Base-by-base conservation (phyloP, 768 basidiomycete species). In the Suillus brevipes region DNA sequence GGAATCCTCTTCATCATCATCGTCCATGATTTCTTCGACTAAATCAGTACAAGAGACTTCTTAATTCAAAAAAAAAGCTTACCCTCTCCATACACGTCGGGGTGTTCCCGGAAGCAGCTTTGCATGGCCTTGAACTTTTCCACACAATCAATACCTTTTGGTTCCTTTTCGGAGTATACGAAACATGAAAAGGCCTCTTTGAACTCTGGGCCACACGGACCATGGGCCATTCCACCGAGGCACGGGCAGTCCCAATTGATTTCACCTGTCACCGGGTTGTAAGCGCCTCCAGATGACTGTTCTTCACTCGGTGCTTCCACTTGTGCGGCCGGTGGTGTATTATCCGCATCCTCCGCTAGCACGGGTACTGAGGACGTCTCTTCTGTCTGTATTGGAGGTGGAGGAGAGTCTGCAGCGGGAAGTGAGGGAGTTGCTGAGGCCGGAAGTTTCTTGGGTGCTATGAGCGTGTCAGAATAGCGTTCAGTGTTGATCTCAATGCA, bases 171-270 rank as follows among this genome's bases (percentile, higher is more conserved):
- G 14, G 94, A 96, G 77, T 86, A 89, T 8, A 99, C 88, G 70
- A 99, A 99, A 79, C 97, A 99, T 42, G 94, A 94, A 79, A 99
- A 99, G 1, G 97, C 97, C 67, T 90, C 92, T 67, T 90, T 89
- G 82, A 99, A 99, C 69, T 98, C 85, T 66, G 84, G 83, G 10
- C 97, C 97, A 72, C 97, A 99, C 12, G 95, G 95, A 7, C 97
- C 97, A 73, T 99, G 84, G 12, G 97, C 97, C 97, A 99, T 98
- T 59, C 97, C 97, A 38, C 97, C 97, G 9, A 99, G 87, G 76
- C 97, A 99, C 1, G 97, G 95, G 77, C 97, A 99, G 74, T 98
- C 97, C 97, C 97, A 99, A 80, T 99, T 99, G 72, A 99, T 99
- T 84, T 98, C 95, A 52, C 97, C 97, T 2, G 97, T 99, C 67